phyloP scores from a whole-genome alignment of 495 filamentous ascomycete species.

The Hyaloscypha bicolor region DNA sequence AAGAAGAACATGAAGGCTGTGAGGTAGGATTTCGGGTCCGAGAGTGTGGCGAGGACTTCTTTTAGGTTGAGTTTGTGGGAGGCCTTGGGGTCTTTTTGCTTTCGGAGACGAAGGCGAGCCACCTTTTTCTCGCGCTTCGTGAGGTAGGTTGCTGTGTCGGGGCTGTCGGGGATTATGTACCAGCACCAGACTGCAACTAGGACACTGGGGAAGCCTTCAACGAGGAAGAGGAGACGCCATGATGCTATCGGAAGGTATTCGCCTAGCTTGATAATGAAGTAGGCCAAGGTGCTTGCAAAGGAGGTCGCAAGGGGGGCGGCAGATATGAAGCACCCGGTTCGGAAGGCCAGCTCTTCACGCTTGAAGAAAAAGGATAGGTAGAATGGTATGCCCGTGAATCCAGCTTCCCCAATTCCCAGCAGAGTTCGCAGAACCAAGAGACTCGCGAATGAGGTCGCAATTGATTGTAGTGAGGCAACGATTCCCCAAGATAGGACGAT shows the following conservation, averaged over 20 bases:
- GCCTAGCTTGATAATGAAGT: conserved; percentile 70
- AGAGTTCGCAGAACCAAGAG: conserved; percentile 67
- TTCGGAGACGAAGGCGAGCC: conserved; percentile 62
- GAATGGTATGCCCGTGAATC: conserved; percentile 78
- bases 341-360: conserved; percentile 76
- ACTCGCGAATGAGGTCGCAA: conserved; percentile 69
- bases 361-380: conserved; percentile 87
- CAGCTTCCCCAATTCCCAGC: conserved; percentile 73
- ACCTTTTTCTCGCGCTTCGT: conserved; percentile 73
- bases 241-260: conserved; percentile 62
- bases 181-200: conserved; percentile 69
- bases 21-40: conserved; percentile 69
- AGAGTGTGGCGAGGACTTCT: conserved; percentile 55
- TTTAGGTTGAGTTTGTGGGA: conserved; percentile 44
- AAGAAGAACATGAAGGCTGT: conserved; percentile 63
- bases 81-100: conserved; percentile 23
- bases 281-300: conserved; percentile 83
- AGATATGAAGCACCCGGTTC: conserved; percentile 79
- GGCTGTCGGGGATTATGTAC: conserved; percentile 72
- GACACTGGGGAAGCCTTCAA: conserved; percentile 83
- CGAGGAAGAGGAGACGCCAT: conserved; percentile 83
- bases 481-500: conserved; percentile 73
- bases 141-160: conserved; percentile 69
- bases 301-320: conserved; percentile 82
- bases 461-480: conserved; percentile 70